Percentiles rank a stretch among this genome's conserved stretches.
Conservation (phyloP, 805 yeast genomes). For the Barnettozyma populi region DNA sequence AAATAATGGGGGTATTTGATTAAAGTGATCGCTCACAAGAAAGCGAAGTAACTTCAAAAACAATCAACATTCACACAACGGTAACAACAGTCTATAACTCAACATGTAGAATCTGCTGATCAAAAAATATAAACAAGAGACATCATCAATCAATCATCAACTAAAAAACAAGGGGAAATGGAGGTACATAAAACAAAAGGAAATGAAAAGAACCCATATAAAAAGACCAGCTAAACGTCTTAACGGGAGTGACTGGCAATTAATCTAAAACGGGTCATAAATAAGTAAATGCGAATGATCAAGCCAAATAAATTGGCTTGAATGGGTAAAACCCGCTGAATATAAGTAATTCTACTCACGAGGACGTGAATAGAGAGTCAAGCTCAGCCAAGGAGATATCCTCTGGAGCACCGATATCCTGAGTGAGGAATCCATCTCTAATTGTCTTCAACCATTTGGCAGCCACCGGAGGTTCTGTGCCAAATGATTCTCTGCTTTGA, state of each 20-base stretch:
- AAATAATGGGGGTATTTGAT: neutral
- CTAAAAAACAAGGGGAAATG: neutral
- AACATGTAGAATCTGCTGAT: neutral
- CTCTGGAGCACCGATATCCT: constrained; percentile 77
- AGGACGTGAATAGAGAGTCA: constrained; percentile 40
- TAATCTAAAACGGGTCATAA: neutral
- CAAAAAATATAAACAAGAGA: neutral
- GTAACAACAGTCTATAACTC: neutral
- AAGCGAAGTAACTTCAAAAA: neutral
- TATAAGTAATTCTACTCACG: neutral
- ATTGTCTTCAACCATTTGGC: constrained; percentile 69
- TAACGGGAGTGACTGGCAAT: neutral
- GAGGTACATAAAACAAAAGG: neutral
- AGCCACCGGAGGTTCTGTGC: constrained; percentile 32
- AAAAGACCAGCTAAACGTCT: neutral
- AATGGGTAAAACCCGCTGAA: neutral
- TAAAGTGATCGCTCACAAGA: neutral
- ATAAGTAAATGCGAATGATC: neutral
- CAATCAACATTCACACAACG: neutral
- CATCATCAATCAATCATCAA: neutral
- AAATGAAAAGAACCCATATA: neutral
- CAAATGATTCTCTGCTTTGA: constrained; percentile 15
- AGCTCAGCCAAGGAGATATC: constrained; percentile 68
- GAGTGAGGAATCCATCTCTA: constrained; percentile 69
- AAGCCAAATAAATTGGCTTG: neutral